Evolutionary conservation across 2,329 filamentous ascomycete genomes (phyloP).

Genomic region (Nothomitra cinnamomea): DNA sequence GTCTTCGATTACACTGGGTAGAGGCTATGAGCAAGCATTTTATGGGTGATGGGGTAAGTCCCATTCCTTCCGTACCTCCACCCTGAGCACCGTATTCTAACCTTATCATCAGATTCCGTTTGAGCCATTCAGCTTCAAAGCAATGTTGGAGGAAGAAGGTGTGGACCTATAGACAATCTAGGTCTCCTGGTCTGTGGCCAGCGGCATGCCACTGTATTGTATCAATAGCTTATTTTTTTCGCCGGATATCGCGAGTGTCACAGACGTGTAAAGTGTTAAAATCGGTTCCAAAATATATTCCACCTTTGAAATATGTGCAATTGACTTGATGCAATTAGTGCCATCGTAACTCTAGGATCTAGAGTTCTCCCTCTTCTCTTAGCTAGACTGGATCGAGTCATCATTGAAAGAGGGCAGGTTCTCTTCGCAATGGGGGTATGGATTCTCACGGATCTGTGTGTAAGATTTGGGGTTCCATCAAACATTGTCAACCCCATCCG

Average conservation of each 20-base stretch:
- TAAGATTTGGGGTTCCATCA: too few relatives aligned
- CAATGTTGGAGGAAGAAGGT: constrained; percentile 63
- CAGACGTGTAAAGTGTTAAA: not conserved
- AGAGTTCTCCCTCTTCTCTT: too few relatives aligned
- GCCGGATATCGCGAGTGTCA: not conserved
- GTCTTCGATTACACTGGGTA: constrained; percentile 83
- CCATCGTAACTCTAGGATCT: too few relatives aligned
- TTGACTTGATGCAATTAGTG: too few relatives aligned
- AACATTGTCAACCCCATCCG: too few relatives aligned
- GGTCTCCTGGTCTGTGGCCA: not conserved
- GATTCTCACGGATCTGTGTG: too few relatives aligned
- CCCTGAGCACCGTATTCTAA: not conserved
- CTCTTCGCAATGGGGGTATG: too few relatives aligned
- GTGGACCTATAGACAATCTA: constrained; percentile 17
- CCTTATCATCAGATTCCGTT: constrained; percentile 42
- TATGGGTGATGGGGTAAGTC: constrained; percentile 54
- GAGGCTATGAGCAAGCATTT: constrained; percentile 98
- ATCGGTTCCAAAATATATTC: not conserved
- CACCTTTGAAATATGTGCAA: too few relatives aligned
- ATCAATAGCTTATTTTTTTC: not conserved
- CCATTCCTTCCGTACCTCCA: not conserved
- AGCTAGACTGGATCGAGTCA: too few relatives aligned
- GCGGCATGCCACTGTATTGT: not conserved
- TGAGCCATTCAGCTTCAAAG: constrained; percentile 74
- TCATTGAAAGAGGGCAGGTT: too few relatives aligned